These are phyloP conservation scores for Agaricus bisporus DNA, from an alignment of 768 basidiomycete species.

Conservation along the genomic window DNA sequence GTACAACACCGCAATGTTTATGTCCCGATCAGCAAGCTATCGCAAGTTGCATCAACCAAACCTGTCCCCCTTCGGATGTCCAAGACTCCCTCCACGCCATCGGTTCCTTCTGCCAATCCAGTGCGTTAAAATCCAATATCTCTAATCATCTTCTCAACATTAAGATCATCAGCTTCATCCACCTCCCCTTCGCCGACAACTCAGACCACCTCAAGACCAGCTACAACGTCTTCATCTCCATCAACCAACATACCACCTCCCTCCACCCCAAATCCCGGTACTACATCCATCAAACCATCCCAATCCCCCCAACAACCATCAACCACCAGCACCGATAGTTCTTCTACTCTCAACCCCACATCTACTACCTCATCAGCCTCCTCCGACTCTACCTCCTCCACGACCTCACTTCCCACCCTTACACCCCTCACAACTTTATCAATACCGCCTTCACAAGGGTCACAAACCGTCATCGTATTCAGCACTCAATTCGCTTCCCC, in stretches of 20 bases:
- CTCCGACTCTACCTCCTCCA: not conserved
- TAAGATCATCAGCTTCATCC: not conserved
- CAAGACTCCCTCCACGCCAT: not conserved
- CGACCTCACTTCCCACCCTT: not conserved
- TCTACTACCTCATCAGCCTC: not conserved
- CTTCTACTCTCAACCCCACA: not conserved
- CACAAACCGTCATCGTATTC: slow-evolving; percentile 2
- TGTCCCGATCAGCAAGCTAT: not conserved
- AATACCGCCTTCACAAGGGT: not conserved
- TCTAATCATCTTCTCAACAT: no score
- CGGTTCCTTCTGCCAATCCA: not conserved
- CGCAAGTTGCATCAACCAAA: not conserved
- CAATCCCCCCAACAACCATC: no score
- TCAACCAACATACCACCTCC: no score
- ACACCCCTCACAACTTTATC: not conserved
- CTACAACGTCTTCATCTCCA: no score
- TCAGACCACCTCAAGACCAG: not conserved
- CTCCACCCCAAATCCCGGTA: no score
- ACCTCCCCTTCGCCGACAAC: not conserved
- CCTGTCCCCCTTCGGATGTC: not conserved
- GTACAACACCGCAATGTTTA: not conserved
- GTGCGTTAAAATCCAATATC: not conserved
- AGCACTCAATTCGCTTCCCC: slow-evolving; percentile 7
- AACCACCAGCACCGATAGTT: no score
- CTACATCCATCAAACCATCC: no score